These are phyloP conservation scores for Mycena kentingensis DNA, from an alignment of 768 basidiomycete genomes.

Conservation along the genomic window DNA sequence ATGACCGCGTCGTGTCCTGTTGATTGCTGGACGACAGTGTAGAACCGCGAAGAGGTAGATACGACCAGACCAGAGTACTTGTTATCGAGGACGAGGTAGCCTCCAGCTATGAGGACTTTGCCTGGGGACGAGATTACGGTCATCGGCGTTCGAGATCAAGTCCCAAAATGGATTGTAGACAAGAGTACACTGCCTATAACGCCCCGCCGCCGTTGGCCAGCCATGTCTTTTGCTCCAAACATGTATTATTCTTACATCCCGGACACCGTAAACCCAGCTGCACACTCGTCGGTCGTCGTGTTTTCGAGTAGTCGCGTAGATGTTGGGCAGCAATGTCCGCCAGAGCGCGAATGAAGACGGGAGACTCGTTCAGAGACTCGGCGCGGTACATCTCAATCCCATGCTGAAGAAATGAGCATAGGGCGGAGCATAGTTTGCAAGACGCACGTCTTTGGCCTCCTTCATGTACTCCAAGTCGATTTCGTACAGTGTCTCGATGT, in stretches of 20 bases:
- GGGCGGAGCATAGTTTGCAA: constrained; percentile 17
- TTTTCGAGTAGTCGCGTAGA: constrained; percentile 60
- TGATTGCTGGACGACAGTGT: constrained; percentile 64
- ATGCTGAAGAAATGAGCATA: constrained; percentile 52
- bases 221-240: constrained; percentile 86
- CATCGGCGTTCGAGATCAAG: constrained; percentile 24
- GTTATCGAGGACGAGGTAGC: constrained; percentile 94
- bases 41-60: constrained; percentile 93
- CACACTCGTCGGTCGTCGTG: constrained; percentile 67
- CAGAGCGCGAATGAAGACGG: constrained; percentile 91
- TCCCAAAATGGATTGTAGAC: neutral
- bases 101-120: constrained; percentile 93
- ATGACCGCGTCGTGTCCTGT: constrained; percentile 44
- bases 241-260: constrained; percentile 88
- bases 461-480: constrained; percentile 91
- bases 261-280: constrained; percentile 91
- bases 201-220: constrained; percentile 79
- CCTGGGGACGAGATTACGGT: constrained; percentile 90
- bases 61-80: constrained; percentile 84
- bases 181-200: constrained; percentile 26
- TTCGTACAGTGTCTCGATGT: constrained; percentile 98
- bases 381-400: constrained; percentile 90
- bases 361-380: constrained; percentile 92
- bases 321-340: constrained; percentile 89
- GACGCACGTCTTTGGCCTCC: constrained; percentile 84